Conservation (phyloP, 257 asterid genomes). For the Solanum piurae region DNA sequence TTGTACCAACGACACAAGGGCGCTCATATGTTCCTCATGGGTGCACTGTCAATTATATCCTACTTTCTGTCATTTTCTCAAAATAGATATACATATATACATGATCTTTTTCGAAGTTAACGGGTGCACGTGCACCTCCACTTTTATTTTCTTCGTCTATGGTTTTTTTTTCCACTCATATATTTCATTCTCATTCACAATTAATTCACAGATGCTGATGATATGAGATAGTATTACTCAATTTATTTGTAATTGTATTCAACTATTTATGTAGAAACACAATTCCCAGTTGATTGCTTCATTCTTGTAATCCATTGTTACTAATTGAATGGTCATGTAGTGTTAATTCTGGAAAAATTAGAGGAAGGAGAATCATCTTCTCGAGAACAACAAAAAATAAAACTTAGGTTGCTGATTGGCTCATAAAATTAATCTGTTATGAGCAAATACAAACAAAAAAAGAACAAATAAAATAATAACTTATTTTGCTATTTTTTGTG, state of each 20-base stretch:
- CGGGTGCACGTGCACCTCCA: background rate
- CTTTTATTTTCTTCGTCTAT: background rate
- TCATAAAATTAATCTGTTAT: background rate
- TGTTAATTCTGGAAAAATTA: background rate
- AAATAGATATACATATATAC: too few species aligned
- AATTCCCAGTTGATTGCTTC: background rate
- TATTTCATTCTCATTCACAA: background rate
- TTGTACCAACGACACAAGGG: background rate
- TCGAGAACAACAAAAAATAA: background rate
- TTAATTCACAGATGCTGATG: background rate
- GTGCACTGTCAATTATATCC: background rate
- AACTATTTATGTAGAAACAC: background rate
- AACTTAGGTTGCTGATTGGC: background rate
- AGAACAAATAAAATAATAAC: background rate
- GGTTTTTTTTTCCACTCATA: background rate
- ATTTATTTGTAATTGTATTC: too few species aligned
- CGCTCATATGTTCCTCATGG: background rate
- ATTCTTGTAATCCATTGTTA: background rate
- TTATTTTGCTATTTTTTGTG: background rate
- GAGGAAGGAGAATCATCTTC: background rate
- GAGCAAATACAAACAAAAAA: background rate
- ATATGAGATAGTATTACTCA: background rate
- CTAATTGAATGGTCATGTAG: background rate
- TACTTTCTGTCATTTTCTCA: too few species aligned
- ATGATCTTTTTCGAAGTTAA: too few species aligned